Base-by-base conservation (phyloP, 2,329 filamentous ascomycete species). In the Zalaria sp. region DNA sequence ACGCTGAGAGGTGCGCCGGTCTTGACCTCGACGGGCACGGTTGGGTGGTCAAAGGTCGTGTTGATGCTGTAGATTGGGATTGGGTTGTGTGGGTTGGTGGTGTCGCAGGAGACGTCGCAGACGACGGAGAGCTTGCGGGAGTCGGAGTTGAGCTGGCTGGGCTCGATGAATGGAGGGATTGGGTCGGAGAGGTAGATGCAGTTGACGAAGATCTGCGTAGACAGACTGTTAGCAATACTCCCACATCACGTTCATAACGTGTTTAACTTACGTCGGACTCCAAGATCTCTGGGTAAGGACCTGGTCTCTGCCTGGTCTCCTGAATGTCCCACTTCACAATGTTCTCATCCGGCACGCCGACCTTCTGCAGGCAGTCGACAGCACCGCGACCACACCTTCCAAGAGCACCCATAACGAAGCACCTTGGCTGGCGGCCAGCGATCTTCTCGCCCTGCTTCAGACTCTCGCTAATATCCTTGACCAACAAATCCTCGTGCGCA, bases 21-120 rank as follows among this genome's bases (percentile, higher is more conserved):
- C 54, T 66, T 75, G 49, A 71, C 77, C 29, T 76, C 67, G 25
- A 91, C 82, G 1, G 79, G 73, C 0, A 93, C 79, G 1, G 86
- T 94, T n/a, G 88, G 89, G 57, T 83, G 78, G 57, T 79, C 76
- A 58, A 95, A 95, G 25, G 86, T 91, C 38, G 83, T 94, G 61
- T 84, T 83, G 57, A 83, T 77, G 50, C 72, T 71, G 69, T 93
- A 94, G 57, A 94, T 79, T 25, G 87, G 87, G 42, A 88, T 76
- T 3, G 73, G 74, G 62, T 82, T 83, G 65, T 81, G 69, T 3
- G 77, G 76, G 63, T 81, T 85, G 29, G 75, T 84, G 37, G 79
- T 81, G 61, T 86, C 82, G 58, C 79, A 82, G 34, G 69, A 75
- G 47, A 91, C 83, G 57, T 93, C 85, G 61, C 82, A 85, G 46